These are phyloP conservation scores for Backusella psychrophila DNA, from an alignment of 192 early-diverging fungal genomes.

Conservation along the genomic window DNA sequence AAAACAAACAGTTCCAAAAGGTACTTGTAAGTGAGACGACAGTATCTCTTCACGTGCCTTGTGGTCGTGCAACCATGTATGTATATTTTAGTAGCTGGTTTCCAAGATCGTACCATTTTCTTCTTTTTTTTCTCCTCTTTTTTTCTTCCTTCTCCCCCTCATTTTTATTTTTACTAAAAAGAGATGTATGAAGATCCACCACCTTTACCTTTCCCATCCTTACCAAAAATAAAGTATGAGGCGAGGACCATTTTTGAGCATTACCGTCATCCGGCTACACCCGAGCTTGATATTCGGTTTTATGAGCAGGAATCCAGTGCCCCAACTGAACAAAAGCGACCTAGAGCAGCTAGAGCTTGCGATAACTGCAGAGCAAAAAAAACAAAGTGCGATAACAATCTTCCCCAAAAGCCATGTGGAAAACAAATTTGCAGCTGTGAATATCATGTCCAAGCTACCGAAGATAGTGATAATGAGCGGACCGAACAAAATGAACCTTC, in stretches of 20 bases:
- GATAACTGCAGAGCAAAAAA: not conserved
- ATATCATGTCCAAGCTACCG: not conserved
- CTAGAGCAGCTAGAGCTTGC: not conserved
- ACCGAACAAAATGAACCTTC: not conserved
- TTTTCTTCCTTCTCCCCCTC: not conserved
- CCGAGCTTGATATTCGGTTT: not conserved
- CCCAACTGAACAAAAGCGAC: not conserved
- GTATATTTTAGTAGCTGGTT: not conserved
- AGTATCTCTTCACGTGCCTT: not conserved
- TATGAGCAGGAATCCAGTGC: not conserved
- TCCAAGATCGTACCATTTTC: not conserved
- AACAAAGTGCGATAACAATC: constrained; percentile 1
- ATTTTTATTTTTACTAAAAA: not conserved
- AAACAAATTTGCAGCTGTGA: not conserved
- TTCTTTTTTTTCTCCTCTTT: not conserved
- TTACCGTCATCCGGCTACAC: not conserved
- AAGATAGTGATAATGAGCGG: not conserved
- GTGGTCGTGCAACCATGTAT: constrained; percentile 1
- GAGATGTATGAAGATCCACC: constrained; percentile 12
- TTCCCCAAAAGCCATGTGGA: not conserved
- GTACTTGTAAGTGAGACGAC: not conserved
- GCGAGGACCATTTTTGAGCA: not conserved
- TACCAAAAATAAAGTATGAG: constrained; percentile 6
- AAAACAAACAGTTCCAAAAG: not conserved
- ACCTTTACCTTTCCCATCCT: constrained; percentile 16